Base-by-base conservation (phyloP, 2,329 filamentous ascomycete species). In the Tricladium varicosporioides region DNA sequence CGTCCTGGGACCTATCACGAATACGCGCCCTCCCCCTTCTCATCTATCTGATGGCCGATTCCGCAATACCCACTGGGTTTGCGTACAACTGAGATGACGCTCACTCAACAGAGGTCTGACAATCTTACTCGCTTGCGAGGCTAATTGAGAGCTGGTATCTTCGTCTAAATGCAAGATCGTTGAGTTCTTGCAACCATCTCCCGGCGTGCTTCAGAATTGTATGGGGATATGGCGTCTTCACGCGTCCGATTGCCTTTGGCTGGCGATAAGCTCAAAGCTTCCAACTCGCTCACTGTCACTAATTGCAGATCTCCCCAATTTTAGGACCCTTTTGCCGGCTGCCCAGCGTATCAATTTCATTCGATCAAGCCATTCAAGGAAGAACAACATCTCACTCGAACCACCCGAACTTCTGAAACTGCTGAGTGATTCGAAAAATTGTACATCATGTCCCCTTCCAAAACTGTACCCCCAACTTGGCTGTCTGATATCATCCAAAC, bases 21-120 rank as follows among this genome's bases (percentile, higher is more conserved):
- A 7, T 56, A 63, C 18, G 46, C 60, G 59, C 63, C 59, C 57
- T 59, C 60, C 62, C 57, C 63, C 61, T 54, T 51, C 57, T 33
- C 49, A 53, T 60, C 48, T 58, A 59, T 59, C 58, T 60, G 53
- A 56, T 15, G 46, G 43, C 18, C 18, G 43, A 15, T 16, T 16
- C 14, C n/a, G 43, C 18, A 22, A 15, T 15, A 18, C 13, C 18
- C 3, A 11, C 10, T 46, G 43, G 43, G 14, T 22, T 18, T 46
- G 43, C 22, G 43, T 16, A 18, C 18, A 46, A 46, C 16, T 16
- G 18, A n/a, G 10, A 10, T 15, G 43, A 16, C 5, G 43, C 43
- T 52, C 36, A 22, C 40, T 44, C 19, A 50, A 18, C 32, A 15
- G 48, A 50, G 10, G 31, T 15, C 16, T 36, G 10, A 31, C 19